Evolutionary conservation across 306 rosid species (phyloP).

Genomic region (Herpetospermum pedunculosum): DNA sequence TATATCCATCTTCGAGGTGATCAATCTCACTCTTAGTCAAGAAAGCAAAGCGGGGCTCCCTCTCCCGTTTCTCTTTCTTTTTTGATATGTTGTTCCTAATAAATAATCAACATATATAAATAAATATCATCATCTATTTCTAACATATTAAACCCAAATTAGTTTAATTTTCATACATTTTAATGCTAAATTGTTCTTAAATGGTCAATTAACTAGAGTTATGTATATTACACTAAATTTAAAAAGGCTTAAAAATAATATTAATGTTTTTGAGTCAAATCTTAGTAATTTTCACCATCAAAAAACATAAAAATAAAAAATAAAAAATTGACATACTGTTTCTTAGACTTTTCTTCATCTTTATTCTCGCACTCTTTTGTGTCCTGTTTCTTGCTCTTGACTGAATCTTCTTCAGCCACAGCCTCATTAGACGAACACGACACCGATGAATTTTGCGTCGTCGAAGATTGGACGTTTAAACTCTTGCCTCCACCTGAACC

Average conservation of each 20-base stretch:
- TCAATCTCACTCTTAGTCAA: slow-evolving; percentile 86
- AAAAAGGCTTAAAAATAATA: too few relatives aligned
- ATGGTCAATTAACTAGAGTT: too few relatives aligned
- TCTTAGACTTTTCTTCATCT: slow-evolving; percentile 47
- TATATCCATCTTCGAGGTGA: slow-evolving; percentile 88
- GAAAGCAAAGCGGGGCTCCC: slow-evolving; percentile 75
- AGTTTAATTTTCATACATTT: too few relatives aligned
- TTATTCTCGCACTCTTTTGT: slow-evolving; percentile 32
- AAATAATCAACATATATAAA: slow-evolving; percentile 1
- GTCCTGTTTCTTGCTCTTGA: slow-evolving; percentile 39
- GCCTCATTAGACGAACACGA: slow-evolving; percentile 74
- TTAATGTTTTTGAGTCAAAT: not conserved
- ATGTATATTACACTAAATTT: too few relatives aligned
- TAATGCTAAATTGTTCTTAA: not conserved
- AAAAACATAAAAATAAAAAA: not conserved
- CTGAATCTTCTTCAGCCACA: slow-evolving; percentile 37
- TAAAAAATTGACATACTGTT: slow-evolving; percentile 41
- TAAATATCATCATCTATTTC: too few relatives aligned
- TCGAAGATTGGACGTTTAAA: slow-evolving; percentile 26
- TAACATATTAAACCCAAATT: too few relatives aligned
- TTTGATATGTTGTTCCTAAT: slow-evolving; percentile 50
- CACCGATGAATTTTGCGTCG: slow-evolving; percentile 41
- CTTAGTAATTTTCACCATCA: not conserved
- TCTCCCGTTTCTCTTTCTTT: slow-evolving; percentile 69
- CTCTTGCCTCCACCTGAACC: slow-evolving; percentile 23